Evolutionary conservation across 805 yeast genomes (phyloP), one percentile per base, ranked within the genome.

Genomic region (Zygotorulaspora sp.): DNA sequence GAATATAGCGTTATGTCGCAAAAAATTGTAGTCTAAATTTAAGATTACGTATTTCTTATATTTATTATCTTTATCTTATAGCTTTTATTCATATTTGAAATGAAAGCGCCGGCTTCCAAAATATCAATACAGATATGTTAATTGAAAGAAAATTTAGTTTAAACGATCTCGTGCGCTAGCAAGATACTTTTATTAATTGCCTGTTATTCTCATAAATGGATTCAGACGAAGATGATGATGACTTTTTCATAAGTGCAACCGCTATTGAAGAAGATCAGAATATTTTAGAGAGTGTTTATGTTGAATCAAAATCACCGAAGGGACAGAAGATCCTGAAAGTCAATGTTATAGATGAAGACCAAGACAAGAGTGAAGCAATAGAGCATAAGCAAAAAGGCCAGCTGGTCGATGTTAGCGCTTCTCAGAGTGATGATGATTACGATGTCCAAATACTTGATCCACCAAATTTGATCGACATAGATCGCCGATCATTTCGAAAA

Each of bases 1-100:
- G 52, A 66, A 34, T 77, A 55, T 55, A 54, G 65, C 23, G 43
- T 50, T 2, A 44, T 73, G 25, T 78, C 74, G 50, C 48, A 66
- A 14, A 63, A 59, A 17, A 68, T 74, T 31, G 30, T 66, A n/a
- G 68, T 73, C 29, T 53, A 45, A 37, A 4, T n/a, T n/a, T n/a
- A n/a, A n/a, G n/a, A n/a, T n/a, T n/a, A n/a, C n/a, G n/a, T n/a
- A n/a, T n/a, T n/a, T n/a, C n/a, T n/a, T n/a, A n/a, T n/a, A n/a
- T n/a, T n/a, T n/a, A n/a, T n/a, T n/a, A n/a, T n/a, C n/a, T n/a
- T n/a, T n/a, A n/a, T n/a, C n/a, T n/a, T n/a, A n/a, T n/a, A n/a
- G n/a, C n/a, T n/a, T n/a, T n/a, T n/a, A n/a, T n/a, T n/a, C n/a
- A n/a, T n/a, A n/a, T n/a, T n/a, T n/a, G n/a, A n/a, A n/a, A n/a